These are phyloP conservation scores for Arabis hirsuta DNA, from an alignment of 345 rosid genomes.

Conservation along the genomic window DNA sequence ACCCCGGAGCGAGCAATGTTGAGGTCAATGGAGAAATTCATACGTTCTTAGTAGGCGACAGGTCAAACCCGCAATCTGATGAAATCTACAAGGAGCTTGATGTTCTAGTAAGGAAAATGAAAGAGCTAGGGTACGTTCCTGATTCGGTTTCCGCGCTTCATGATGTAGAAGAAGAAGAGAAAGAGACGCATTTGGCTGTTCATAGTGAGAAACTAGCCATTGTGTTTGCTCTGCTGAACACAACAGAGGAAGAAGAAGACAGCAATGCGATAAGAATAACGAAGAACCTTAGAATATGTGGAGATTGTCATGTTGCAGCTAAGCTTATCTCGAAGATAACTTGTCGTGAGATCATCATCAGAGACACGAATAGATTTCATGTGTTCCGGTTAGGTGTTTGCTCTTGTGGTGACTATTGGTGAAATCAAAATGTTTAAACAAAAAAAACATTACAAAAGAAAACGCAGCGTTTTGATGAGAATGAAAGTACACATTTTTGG, in stretches of 20 bases:
- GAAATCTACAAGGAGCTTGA: conserved; percentile 59
- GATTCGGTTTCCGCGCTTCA: conserved; percentile 72
- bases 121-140: conserved; percentile 65
- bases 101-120: conserved; percentile 65
- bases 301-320: conserved; percentile 75
- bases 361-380: conserved; percentile 73
- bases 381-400: conserved; percentile 64
- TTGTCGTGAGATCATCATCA: conserved; percentile 58
- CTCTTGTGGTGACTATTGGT: conserved; percentile 80
- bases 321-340: conserved; percentile 70
- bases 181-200: conserved; percentile 71
- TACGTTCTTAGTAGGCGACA: conserved; percentile 72
- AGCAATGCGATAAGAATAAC: conserved; percentile 61
- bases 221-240: conserved; percentile 66
- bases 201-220: conserved; percentile 84
- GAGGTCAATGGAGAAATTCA: conserved; percentile 56
- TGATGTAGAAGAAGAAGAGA: conserved; percentile 84
- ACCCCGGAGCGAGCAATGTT: conserved; percentile 68
- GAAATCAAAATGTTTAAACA: conserved; percentile 21
- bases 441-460: neutral
- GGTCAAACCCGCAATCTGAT: conserved; percentile 52
- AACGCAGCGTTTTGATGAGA: conserved; percentile 36
- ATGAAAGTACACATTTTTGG: conserved; percentile 17
- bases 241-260: conserved; percentile 48
- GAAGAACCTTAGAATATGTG: conserved; percentile 76